Evolutionary conservation across 768 basidiomycete genomes (phyloP), one percentile per base, ranked within the genome.

Genomic region (Boletus patriciae): DNA sequence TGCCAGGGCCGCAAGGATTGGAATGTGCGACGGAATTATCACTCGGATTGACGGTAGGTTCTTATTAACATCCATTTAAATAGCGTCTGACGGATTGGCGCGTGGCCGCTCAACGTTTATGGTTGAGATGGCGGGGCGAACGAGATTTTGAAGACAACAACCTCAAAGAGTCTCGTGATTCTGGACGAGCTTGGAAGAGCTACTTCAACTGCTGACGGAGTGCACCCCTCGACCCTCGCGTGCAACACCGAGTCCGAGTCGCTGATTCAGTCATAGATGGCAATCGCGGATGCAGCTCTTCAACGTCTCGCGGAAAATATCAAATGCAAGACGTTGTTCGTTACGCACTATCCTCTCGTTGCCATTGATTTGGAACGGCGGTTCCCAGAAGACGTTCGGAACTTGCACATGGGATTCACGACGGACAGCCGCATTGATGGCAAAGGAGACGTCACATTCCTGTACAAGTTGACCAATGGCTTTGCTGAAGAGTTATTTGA

Each of bases 91-190:
- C 68, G 93, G 97, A 61, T 72, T 98, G 25, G 82, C 85, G 7
- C 81, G 88, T 38, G 94, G 94, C 0, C 84, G 92, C 10, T 96
- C 94, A 0, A 98, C 91, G 0, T 97, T 98, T 70, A 97, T 97
- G 95, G 92, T 98, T 4, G 96, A 99, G 72, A 87, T 98, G 80
- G 80, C 88, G 6, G 94, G 70, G 97, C 95, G 0, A 88, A 86
- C 63, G 92, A 97, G 64, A 94, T 98, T 54, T 73, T 98, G 15
- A 80, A 85, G 36, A 77, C 84, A 4, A 88, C 92, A 1, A 90
- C 92, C 0, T 70, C 78, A 4, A 80, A 80, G 31, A 93, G 90
- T 49, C 79, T 98, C 12, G 90, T 99, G 13, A 88, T 99, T 40
- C 78, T 98, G 4, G 96, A 99, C 65, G 89, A 91, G 66, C 80